Conservation (phyloP, 805 yeast species). For the Yamadazyma sp. region DNA sequence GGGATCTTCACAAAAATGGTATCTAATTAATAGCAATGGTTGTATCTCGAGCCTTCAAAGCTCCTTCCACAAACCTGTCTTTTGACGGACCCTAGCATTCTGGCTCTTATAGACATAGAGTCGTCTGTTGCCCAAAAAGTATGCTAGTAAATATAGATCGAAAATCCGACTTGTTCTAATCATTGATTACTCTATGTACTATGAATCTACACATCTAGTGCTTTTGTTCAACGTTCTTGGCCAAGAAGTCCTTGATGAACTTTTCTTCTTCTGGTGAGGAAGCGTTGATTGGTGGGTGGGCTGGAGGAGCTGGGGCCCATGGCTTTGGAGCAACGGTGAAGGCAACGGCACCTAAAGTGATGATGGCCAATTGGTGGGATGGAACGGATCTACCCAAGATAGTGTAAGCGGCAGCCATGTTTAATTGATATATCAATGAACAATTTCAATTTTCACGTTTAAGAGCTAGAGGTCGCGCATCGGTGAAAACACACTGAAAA, state of each 20-base stretch:
- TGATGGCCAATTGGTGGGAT: conserved; percentile 80
- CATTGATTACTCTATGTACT: no score
- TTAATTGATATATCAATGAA: conserved; percentile 1
- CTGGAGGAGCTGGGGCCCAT: conserved; percentile 61
- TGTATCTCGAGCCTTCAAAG: no score
- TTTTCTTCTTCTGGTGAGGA: conserved; percentile 85
- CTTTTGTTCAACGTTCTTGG: conserved; percentile 44
- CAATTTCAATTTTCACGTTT: conserved; percentile 2
- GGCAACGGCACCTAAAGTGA: conserved; percentile 71
- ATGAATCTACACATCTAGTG: conserved; percentile 22
- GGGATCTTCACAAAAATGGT: no score
- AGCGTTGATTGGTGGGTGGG: conserved; percentile 71
- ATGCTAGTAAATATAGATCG: no score
- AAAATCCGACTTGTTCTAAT: no score
- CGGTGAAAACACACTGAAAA: conserved; percentile 1
- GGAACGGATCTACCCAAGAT: conserved; percentile 83
- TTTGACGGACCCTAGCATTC: no score
- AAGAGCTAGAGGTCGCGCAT: neutral
- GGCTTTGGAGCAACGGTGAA: conserved; percentile 71
- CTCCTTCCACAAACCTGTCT: no score
- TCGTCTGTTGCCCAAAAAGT: no score
- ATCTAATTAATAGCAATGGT: no score
- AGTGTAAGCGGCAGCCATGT: conserved; percentile 81
- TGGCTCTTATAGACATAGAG: no score
- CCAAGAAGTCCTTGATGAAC: conserved; percentile 69